Conservation (phyloP, 176 grass and related monocot species). For the Zea luxurians region DNA sequence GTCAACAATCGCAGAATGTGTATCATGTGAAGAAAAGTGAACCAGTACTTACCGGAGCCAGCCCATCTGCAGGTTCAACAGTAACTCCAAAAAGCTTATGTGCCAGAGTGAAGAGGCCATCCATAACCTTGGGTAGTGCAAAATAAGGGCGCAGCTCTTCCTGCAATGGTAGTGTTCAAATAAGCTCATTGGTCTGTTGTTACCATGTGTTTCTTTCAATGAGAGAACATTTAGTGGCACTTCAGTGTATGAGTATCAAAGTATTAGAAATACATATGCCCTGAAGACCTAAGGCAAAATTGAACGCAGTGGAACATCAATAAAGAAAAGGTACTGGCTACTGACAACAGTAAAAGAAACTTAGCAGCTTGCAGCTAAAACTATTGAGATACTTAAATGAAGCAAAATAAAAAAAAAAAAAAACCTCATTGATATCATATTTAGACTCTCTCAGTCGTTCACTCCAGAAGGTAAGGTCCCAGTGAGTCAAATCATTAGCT, state of each 20-base stretch:
- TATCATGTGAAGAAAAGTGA: conserved; percentile 31
- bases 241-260: background rate
- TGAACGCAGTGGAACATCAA: background rate
- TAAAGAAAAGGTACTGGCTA: background rate
- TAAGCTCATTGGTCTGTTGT: conserved; percentile 3
- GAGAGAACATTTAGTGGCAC: background rate
- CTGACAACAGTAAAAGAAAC: background rate
- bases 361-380: background rate
- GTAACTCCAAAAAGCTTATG: conserved; percentile 87
- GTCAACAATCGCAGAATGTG: conserved; percentile 32
- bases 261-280: background rate
- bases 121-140: conserved; percentile 92
- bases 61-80: conserved; percentile 80
- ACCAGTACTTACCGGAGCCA: conserved; percentile 75
- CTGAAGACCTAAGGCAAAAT: background rate
- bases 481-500: conserved; percentile 75
- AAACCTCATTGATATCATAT: conserved; percentile 95
- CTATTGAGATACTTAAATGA: background rate
- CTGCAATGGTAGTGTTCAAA: conserved; percentile 40
- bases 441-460: conserved; percentile 87
- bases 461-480: conserved; percentile 91
- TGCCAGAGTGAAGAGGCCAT: conserved; percentile 89
- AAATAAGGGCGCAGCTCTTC: conserved; percentile 97
- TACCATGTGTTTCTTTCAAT: conserved; percentile 2
- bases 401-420: background rate